A percentile compares a stretch with the other conserved stretches of the same genome.
phyloP scores from a whole-genome alignment of 2,329 filamentous ascomycete species.

The Fusarium torulosum region DNA sequence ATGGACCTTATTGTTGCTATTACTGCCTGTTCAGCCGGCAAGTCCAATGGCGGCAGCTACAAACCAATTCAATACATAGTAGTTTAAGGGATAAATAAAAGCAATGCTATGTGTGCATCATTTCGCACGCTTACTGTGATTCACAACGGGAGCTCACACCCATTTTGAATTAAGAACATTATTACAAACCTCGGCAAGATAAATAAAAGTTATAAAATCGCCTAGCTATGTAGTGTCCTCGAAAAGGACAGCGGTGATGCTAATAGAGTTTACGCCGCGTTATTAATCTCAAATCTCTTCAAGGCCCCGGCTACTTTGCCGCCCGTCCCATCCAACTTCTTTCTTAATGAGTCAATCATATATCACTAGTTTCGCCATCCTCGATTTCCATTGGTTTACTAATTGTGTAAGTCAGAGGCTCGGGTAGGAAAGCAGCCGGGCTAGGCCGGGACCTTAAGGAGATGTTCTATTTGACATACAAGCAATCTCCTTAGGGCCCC shows the following conservation, averaged over 20 bases:
- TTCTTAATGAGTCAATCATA: no score
- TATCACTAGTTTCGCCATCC: no score
- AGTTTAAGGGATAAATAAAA: neutral
- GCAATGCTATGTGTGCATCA: neutral
- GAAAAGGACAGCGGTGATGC: neutral
- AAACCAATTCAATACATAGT: slow-evolving; percentile 10
- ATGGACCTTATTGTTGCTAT: slow-evolving; percentile 16
- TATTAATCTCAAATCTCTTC: neutral
- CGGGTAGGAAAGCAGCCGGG: no score
- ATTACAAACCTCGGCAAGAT: no score
- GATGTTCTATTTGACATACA: no score
- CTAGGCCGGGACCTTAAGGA: no score
- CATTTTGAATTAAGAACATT: neutral
- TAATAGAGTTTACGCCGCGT: neutral
- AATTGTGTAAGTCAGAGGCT: no score
- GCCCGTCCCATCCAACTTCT: no score
- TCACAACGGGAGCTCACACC: accelerated
- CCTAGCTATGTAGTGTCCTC: neutral
- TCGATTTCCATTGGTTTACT: no score
- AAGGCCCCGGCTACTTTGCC: neutral
- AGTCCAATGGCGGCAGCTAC: slow-evolving; percentile 7
- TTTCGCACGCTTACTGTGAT: neutral
- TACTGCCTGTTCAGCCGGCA: slow-evolving; percentile 7
- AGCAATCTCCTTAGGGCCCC: neutral
- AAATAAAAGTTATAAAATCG: no score